Evolutionary conservation across 2,329 filamentous ascomycete species (phyloP).

Genomic region (Neofusicoccum cordaticola): DNA sequence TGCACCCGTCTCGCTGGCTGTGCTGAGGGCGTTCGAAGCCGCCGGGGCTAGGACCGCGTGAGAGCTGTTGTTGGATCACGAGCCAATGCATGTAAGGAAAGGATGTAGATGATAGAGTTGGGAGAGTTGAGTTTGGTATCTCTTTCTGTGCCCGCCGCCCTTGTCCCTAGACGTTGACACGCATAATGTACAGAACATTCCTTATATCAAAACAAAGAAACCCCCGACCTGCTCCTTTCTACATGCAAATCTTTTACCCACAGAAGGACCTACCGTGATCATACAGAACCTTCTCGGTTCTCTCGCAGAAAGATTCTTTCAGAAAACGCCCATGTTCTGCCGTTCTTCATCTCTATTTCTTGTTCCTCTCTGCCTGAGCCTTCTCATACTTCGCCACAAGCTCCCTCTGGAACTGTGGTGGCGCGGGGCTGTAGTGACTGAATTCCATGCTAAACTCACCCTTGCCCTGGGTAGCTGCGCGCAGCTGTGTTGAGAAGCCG

Average conservation of each 20-base stretch:
- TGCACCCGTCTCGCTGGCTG: slow-evolving; percentile 61
- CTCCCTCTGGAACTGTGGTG: slow-evolving; percentile 82
- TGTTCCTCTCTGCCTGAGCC: slow-evolving; percentile 61
- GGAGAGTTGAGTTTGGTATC: slow-evolving; percentile 15
- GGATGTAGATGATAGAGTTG: neutral
- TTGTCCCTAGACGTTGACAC: neutral
- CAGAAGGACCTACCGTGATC: too few relatives aligned
- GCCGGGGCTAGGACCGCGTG: neutral
- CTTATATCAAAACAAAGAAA: neutral
- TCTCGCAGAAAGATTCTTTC: neutral
- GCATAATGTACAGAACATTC: neutral
- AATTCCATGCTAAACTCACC: slow-evolving; percentile 99
- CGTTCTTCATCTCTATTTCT: slow-evolving; percentile 30
- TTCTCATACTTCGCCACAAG: slow-evolving; percentile 67
- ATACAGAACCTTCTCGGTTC: too few relatives aligned
- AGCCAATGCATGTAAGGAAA: neutral
- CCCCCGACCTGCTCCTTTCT: neutral
- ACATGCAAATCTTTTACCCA: neutral
- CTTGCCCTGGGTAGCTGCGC: slow-evolving; percentile 95
- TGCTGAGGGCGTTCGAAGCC: slow-evolving; percentile 62
- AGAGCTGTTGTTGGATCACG: too few relatives aligned
- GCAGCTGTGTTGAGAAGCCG: slow-evolving; percentile 86
- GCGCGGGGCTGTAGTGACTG: slow-evolving; percentile 86
- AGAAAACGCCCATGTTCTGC: neutral
- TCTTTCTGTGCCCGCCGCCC: neutral